phyloP scores from a whole-genome alignment of 2,329 filamentous ascomycete species.

The Didymella sp. region DNA sequence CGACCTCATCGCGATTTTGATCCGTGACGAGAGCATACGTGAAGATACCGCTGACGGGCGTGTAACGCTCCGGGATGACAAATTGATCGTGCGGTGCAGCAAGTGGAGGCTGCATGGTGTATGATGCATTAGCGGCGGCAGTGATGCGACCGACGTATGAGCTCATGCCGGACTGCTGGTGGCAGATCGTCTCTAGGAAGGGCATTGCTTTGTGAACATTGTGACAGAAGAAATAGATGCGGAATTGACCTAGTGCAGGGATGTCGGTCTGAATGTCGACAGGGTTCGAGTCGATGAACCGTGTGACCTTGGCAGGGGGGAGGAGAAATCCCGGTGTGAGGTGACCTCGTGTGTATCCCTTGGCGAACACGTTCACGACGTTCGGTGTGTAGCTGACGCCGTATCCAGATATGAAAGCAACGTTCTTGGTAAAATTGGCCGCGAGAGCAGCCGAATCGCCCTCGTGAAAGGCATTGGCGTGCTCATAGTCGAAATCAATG shows the following conservation, averaged over 20 bases:
- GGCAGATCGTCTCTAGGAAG: conserved; percentile 68
- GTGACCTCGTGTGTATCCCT: conserved; percentile 54
- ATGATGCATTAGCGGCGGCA: conserved; percentile 66
- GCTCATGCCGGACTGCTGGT: conserved; percentile 58
- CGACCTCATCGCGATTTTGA: conserved; percentile 67
- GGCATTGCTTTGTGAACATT: conserved; percentile 62
- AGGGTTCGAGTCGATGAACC: conserved; percentile 79
- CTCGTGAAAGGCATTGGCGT: conserved; percentile 61
- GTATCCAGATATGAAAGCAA: conserved; percentile 75
- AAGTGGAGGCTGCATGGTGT: conserved; percentile 64
- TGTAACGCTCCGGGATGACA: conserved; percentile 72
- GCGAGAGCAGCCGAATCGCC: conserved; percentile 70
- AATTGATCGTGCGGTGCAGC: conserved; percentile 70
- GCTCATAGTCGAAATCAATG: conserved; percentile 56
- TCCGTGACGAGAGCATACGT: conserved; percentile 70
- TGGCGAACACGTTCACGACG: conserved; percentile 66
- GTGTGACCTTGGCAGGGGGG: conserved; percentile 72
- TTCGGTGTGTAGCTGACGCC: conserved; percentile 72
- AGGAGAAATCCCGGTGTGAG: conserved; percentile 57
- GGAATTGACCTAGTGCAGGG: conserved; percentile 78
- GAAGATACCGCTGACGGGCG: conserved; percentile 70
- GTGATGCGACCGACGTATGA: conserved; percentile 68
- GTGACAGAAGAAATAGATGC: conserved; percentile 73
- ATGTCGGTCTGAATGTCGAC: conserved; percentile 80
- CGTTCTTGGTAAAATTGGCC: conserved; percentile 73